phyloP scores from a whole-genome alignment of 768 basidiomycete genomes.

The Collybiopsis luxurians region DNA sequence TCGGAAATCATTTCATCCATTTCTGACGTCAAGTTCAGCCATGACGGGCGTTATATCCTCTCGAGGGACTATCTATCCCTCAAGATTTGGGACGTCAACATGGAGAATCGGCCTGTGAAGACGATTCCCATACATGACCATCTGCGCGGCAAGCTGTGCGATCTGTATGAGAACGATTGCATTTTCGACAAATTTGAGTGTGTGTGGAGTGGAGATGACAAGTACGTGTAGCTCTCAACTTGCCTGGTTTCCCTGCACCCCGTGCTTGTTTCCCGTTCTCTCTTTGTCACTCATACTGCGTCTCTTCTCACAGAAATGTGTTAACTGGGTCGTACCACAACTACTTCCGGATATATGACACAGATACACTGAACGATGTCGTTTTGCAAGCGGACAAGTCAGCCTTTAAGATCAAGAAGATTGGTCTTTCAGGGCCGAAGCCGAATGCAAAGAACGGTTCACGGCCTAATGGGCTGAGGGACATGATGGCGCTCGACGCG shows the following conservation, averaged over 20 bases:
- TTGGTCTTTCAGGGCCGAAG: slow-evolving; percentile 79
- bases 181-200: slow-evolving; percentile 99
- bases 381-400: slow-evolving; percentile 98
- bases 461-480: slow-evolving; percentile 68
- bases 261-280: slow-evolving; percentile 9
- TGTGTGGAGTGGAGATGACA: slow-evolving; percentile 94
- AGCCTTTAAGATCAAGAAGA: slow-evolving; percentile 99
- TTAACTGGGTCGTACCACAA: slow-evolving; percentile 99
- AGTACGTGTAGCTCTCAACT: slow-evolving; percentile 55
- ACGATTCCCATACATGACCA: slow-evolving; percentile 99
- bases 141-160: slow-evolving; percentile 94
- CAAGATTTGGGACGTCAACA: slow-evolving; percentile 99
- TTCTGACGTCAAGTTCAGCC: slow-evolving; percentile 99
- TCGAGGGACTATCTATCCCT: slow-evolving; percentile 96
- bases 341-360: slow-evolving; percentile 99
- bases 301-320: slow-evolving; percentile 67
- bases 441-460: slow-evolving; percentile 80
- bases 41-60: slow-evolving; percentile 94
- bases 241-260: slow-evolving; percentile 4
- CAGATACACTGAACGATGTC: slow-evolving; percentile 81
- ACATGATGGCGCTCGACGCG: slow-evolving; percentile 84
- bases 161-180: slow-evolving; percentile 99
- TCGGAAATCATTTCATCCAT: slow-evolving; percentile 99
- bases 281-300: not conserved
- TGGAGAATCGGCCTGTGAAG: slow-evolving; percentile 95